phyloP scores from a whole-genome alignment of 306 rosid genomes.

The Ceratonia siliqua region DNA sequence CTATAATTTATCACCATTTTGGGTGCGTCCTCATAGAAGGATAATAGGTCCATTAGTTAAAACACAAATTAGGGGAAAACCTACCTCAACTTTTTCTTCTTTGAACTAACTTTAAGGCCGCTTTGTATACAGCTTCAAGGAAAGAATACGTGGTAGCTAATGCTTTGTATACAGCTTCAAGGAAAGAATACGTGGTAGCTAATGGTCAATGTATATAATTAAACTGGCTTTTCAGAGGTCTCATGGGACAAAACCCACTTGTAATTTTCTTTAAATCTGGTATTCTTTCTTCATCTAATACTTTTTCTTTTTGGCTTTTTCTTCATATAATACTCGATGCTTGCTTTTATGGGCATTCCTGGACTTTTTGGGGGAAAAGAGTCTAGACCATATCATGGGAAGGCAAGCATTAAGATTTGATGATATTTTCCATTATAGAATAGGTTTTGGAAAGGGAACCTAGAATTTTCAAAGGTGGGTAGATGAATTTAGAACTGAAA shows the following conservation, averaged over 20 bases:
- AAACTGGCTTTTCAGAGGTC: slow-evolving; percentile 33
- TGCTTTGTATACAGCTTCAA: not conserved
- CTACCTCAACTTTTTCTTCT: slow-evolving; percentile 34
- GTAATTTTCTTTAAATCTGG: not conserved
- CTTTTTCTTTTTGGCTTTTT: not conserved
- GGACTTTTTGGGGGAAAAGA: not conserved
- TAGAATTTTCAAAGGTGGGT: not conserved
- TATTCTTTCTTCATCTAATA: not conserved
- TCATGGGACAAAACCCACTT: slow-evolving; percentile 31
- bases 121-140: not conserved
- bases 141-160: slow-evolving; percentile 2
- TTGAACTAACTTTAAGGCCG: slow-evolving; percentile 21
- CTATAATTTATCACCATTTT: not conserved
- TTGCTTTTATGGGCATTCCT: slow-evolving; percentile 3
- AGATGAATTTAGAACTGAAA: no score
- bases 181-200: not conserved
- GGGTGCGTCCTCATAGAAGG: not conserved
- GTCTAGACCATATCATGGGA: slow-evolving; percentile 5
- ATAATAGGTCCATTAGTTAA: slow-evolving; percentile 16
- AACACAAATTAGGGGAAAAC: slow-evolving; percentile 24
- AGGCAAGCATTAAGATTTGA: slow-evolving; percentile 19
- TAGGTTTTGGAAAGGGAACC: not conserved
- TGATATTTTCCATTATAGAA: not conserved
- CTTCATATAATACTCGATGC: not conserved
- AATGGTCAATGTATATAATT: not conserved